Evolutionary conservation across 2,329 filamentous ascomycete species (phyloP), one percentile per base, ranked within the genome.

Genomic region (Talaromyces sp.): DNA sequence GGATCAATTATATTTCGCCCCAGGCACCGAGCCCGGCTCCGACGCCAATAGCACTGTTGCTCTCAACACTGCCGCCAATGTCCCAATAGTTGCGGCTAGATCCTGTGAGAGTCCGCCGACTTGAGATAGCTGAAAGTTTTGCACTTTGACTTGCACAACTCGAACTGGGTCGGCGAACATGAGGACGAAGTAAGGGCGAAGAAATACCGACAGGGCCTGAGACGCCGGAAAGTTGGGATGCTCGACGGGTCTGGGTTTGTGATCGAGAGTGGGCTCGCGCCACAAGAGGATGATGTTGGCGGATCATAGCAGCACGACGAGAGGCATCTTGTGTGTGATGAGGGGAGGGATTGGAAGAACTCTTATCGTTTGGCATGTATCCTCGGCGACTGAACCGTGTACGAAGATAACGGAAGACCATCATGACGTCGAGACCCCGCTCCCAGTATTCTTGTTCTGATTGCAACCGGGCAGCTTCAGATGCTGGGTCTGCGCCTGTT

Each of bases 51-150:
- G 86, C 79, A 59, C 86, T 89, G 3, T 88, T 88, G 50, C 89
- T 92, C 2, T 89, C 89, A 20, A 91, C 82, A 63, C 86, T 91
- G 5, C 86, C 89, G 22, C 90, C 90, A 60, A 96, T 84, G 70
- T 96, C 92, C 92, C 92, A 97, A 71, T 95, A 97, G 69, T 96
- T 90, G 48, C 91, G 79, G 41, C 86, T 90, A 40, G 89, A 92
- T 30, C 85, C 82, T 3, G 75, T 75, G 50, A 79, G 61, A 0
- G 72, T 75, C 47, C 82, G 79, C 64, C 81, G 80, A 35, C 84
- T 86, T 30, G 85, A 90, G 62, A 87, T 85, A 69, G 84, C 86
- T 16, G 85, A 90, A 63, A 87, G 84, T 70, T 88, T 87, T 7
- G 90, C 90, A 71, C 90, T 95, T 74, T 96, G 90, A 67, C 90